phyloP scores from a whole-genome alignment of 2,329 filamentous ascomycete genomes.

The Clathrospora elynae region DNA sequence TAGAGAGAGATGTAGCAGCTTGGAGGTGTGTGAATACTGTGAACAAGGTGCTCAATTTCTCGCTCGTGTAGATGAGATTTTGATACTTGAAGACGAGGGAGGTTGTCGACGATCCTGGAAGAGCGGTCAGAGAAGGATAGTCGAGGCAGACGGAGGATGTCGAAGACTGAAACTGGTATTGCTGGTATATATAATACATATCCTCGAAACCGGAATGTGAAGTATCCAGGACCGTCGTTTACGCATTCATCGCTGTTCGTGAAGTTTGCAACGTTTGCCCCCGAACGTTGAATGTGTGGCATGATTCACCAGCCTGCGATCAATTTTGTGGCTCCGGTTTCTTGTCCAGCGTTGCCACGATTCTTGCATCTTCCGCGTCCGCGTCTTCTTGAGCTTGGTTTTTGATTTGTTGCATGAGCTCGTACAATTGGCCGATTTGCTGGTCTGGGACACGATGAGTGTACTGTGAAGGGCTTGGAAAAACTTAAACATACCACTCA shows the following conservation, averaged over 20 bases:
- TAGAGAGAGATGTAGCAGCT: neutral
- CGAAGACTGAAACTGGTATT: constrained; percentile 14
- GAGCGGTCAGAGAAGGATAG: constrained; percentile 5
- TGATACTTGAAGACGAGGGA: neutral
- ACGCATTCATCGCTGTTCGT: constrained; percentile 8
- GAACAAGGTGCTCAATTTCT: too few relatives aligned
- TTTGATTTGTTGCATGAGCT: constrained; percentile 84
- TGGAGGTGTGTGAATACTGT: neutral
- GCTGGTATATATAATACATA: constrained; percentile 30
- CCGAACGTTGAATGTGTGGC: constrained; percentile 4
- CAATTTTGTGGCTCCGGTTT: constrained; percentile 36
- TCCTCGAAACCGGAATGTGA: constrained; percentile 10
- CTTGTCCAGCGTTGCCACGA: constrained; percentile 40
- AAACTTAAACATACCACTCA: constrained; percentile 74
- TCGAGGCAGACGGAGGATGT: constrained; percentile 4
- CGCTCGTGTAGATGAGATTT: neutral
- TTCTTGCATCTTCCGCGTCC: constrained; percentile 38
- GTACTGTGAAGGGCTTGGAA: neutral
- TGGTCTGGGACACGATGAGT: constrained; percentile 65
- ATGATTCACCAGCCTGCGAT: constrained; percentile 19
- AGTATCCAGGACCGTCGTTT: constrained; percentile 14
- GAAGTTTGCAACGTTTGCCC: constrained; percentile 22
- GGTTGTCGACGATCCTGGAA: neutral
- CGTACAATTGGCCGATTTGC: constrained; percentile 90
- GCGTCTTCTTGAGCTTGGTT: constrained; percentile 57